Base-by-base conservation (phyloP, 2,329 filamentous ascomycete genomes). In the Stagonosporopsis cucurbitacearum region DNA sequence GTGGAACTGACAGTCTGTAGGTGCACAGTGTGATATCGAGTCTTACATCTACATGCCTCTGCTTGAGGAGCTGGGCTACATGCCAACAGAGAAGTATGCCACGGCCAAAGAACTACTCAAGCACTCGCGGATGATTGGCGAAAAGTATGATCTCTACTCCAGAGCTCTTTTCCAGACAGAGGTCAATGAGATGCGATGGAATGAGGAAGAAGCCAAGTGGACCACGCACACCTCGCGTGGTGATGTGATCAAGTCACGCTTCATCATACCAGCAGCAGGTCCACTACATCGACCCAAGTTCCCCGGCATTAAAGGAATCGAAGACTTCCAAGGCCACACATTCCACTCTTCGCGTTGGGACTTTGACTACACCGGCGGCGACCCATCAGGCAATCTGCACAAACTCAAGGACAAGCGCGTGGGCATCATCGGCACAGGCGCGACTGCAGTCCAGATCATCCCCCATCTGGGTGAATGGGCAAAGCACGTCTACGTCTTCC, bases 401-500 rank as follows among this genome's bases (percentile, higher is more conserved):
- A 73, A 75, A n/a, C 66, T 79, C 8, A 53, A 71, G 46, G 73
- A 64, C 30, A 76, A 75, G 58, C 50, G 55, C n/a, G 69, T 76
- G 1, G 74, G 60, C 2, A 69, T 75, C 6, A 69, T 76, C 28
- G 74, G 72, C 2, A 74, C 71, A 4, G 73, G 73, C 1, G 67
- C 69, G 1, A 73, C 73, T 26, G 67, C 66, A 11, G 63, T 75
- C 6, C 70, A 75, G 37, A 69, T 71, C 20, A 57, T 78, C 1
- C 77, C 77, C 15, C 64, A 74, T 25, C 62, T 79, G 0, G 81
- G 78, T 2, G 74, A 78, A 42, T 81, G 75, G 54, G 78, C 81
- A 0, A 79, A 81, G 43, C 72, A 84, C 35, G 64, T 86, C 2
- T 83, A 79, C 58, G 82, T 86, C n/a, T 78, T 86, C 64, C 83